Evolutionary conservation across 1,284 basidiomycete genomes (phyloP).

Genomic region (Irpex rosettiformis): DNA sequence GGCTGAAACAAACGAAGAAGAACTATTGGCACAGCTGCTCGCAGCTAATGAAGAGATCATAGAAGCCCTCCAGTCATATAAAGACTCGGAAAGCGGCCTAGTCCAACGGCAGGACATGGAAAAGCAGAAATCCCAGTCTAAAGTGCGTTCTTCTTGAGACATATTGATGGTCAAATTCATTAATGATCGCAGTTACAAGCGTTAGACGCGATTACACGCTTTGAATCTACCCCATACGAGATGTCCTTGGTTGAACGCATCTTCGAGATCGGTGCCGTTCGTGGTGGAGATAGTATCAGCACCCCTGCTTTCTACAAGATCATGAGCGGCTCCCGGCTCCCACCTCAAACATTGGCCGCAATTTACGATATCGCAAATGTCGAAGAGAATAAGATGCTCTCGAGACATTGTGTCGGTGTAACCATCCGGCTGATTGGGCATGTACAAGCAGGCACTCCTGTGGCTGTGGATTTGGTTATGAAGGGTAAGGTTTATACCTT

Average conservation of each 20-base stretch:
- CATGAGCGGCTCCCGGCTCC: conserved; percentile 73
- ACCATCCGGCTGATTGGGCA: conserved; percentile 89
- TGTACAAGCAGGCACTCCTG: conserved; percentile 76
- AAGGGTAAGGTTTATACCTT: conserved; percentile 2
- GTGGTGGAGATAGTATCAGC: conserved; percentile 74
- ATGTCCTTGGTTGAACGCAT: conserved; percentile 63
- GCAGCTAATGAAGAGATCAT: conserved; percentile 54
- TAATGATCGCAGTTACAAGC: conserved; percentile 19
- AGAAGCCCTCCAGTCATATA: conserved; percentile 45
- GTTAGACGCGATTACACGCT: conserved; percentile 32
- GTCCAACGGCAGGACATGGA: conserved; percentile 41
- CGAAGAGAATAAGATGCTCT: conserved; percentile 79
- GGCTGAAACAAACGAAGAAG: conserved; percentile 48
- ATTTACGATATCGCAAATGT: conserved; percentile 93
- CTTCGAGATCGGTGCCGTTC: conserved; percentile 61
- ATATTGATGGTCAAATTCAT: not conserved
- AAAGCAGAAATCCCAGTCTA: conserved; percentile 19
- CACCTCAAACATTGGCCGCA: conserved; percentile 77
- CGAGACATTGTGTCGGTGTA: conserved; percentile 68
- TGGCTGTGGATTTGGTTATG: conserved; percentile 8
- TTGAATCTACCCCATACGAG: conserved; percentile 62
- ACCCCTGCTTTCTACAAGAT: conserved; percentile 79
- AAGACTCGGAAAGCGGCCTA: conserved; percentile 62
- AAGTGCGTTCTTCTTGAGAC: conserved; percentile 14
- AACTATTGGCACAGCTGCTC: conserved; percentile 59